These are phyloP conservation scores for Arxiozyma heterogenica DNA, from an alignment of 1,139 yeast genomes.

Conservation along the genomic window DNA sequence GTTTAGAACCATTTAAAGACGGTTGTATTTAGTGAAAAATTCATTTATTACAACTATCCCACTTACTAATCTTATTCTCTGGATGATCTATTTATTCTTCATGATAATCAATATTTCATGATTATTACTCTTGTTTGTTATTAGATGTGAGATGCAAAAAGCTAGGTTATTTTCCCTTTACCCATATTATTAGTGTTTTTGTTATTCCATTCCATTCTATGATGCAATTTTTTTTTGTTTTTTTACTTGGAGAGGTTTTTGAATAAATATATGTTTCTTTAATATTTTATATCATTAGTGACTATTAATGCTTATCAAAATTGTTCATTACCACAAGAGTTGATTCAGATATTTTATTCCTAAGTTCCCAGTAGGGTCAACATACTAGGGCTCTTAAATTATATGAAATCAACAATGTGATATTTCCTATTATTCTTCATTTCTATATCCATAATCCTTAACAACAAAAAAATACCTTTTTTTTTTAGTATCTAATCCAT, in stretches of 20 bases:
- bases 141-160: not conserved
- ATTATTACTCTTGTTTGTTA: too few relatives aligned
- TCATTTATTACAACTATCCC: not conserved
- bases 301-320: too few relatives aligned
- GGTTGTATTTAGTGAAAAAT: not conserved
- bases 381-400: not conserved
- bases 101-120: too few relatives aligned
- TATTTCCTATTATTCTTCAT: not conserved
- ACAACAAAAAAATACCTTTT: not conserved
- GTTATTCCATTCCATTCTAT: not conserved
- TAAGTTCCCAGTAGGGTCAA: not conserved
- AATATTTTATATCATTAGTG: too few relatives aligned
- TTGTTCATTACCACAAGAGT: not conserved
- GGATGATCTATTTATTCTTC: not conserved
- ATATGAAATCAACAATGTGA: not conserved
- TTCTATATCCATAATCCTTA: not conserved
- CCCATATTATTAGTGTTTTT: not conserved
- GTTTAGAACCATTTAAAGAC: slow-evolving; percentile 1
- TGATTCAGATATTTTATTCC: not conserved
- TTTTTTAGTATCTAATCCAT: not conserved
- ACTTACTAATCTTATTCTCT: not conserved
- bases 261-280: too few relatives aligned
- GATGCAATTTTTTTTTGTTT: not conserved
- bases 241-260: too few relatives aligned
- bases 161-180: too few relatives aligned